These are phyloP conservation scores for Aspergillus conjunctus DNA, from an alignment of 495 filamentous ascomycete species.

Conservation along the genomic window DNA sequence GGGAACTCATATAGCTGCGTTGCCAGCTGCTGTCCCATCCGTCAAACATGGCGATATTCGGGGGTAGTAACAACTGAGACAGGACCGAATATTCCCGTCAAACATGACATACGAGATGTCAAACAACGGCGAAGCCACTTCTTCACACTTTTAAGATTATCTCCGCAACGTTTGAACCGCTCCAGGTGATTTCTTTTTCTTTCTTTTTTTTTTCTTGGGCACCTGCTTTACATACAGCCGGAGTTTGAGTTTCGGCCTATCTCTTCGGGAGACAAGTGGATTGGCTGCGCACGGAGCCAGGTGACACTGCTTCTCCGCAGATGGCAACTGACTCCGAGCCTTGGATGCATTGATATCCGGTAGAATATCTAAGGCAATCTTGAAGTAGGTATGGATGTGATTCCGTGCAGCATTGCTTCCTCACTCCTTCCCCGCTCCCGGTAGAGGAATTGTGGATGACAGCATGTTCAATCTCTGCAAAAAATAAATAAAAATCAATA, in stretches of 20 bases:
- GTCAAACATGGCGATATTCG: background rate
- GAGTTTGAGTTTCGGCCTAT: slow-evolving; percentile 15
- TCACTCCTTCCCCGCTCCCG: too few relatives aligned
- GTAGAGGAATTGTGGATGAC: too few relatives aligned
- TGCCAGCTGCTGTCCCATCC: background rate
- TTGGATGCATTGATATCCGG: background rate
- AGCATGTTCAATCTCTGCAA: too few relatives aligned
- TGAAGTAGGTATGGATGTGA: too few relatives aligned
- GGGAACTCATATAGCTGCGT: background rate
- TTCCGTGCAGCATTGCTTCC: too few relatives aligned
- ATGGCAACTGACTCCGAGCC: background rate
- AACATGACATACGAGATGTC: background rate
- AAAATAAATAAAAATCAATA: too few relatives aligned
- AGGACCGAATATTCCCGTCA: background rate
- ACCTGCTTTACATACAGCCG: slow-evolving; percentile 7
- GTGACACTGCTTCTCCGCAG: background rate
- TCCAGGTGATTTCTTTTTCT: background rate
- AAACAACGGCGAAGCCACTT: background rate
- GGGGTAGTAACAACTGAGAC: background rate
- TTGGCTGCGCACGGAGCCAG: background rate
- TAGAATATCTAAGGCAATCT: too few relatives aligned
- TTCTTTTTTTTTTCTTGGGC: background rate
- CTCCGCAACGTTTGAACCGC: slow-evolving; percentile 1
- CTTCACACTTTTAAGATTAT: background rate
- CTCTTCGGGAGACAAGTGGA: slow-evolving; percentile 5